Percentiles rank a stretch among this genome's conserved stretches.
Conservation (phyloP, 2,329 filamentous ascomycete species). For the Ascosphaera aggregata region DNA sequence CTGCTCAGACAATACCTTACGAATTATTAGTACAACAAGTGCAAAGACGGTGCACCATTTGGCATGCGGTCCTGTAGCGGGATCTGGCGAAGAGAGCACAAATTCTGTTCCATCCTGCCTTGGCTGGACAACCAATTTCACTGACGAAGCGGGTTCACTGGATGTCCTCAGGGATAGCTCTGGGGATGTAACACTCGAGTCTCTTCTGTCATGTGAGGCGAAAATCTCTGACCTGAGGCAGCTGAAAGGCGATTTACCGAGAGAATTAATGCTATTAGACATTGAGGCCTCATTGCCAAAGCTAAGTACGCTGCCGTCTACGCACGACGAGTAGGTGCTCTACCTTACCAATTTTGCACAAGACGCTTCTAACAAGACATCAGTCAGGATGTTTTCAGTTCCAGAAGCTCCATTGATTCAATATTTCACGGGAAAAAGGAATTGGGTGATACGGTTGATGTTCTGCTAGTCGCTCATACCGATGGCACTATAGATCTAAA, state of each 20-base stretch:
- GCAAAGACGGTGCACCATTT: constrained; percentile 62
- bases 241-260: constrained; percentile 36
- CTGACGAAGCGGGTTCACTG: constrained; percentile 23
- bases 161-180: constrained; percentile 15
- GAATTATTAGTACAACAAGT: constrained; percentile 55
- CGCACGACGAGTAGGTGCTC: constrained; percentile 28
- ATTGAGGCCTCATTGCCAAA: constrained; percentile 55
- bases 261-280: constrained; percentile 50
- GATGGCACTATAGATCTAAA: constrained; percentile 52
- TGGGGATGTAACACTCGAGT: constrained; percentile 5
- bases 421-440: constrained; percentile 41
- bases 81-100: constrained; percentile 4
- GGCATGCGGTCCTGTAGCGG: constrained; percentile 14
- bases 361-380: constrained; percentile 9
- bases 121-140: constrained; percentile 32
- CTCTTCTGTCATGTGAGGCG: constrained; percentile 15
- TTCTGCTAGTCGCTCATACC: constrained; percentile 50
- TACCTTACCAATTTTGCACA: neutral
- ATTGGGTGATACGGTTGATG: constrained; percentile 51
- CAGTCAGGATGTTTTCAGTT: constrained; percentile 39
- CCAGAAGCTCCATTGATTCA: constrained; percentile 43
- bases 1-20: constrained; percentile 59
- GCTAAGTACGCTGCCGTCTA: constrained; percentile 47
- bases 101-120: constrained; percentile 20
- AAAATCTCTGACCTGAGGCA: constrained; percentile 15